Conservation (phyloP, 2,329 filamentous ascomycete species). For the Beauveria caledonica region DNA sequence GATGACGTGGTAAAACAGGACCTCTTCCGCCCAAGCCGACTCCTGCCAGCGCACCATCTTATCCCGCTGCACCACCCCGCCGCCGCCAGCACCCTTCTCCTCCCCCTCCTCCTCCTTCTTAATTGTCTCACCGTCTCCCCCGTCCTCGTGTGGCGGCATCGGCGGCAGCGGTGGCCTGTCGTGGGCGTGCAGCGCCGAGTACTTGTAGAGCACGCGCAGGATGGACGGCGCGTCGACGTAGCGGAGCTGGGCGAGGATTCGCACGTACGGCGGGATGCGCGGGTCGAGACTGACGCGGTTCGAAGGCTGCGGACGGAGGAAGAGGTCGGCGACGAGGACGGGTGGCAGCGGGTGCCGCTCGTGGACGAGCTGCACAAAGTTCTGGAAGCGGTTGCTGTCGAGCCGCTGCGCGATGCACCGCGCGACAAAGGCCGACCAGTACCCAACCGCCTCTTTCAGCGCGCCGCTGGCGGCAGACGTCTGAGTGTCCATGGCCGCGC, state of each 20-base stretch:
- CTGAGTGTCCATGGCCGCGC: not conserved
- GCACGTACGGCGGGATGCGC: slow-evolving; percentile 50
- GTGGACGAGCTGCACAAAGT: slow-evolving; percentile 41
- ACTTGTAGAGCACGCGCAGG: slow-evolving; percentile 46
- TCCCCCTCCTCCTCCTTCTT: slow-evolving; percentile 15
- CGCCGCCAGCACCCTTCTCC: not conserved
- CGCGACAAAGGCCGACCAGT: slow-evolving; percentile 45
- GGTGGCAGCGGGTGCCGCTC: slow-evolving; percentile 44
- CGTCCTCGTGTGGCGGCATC: no score
- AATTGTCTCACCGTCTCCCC: slow-evolving; percentile 15
- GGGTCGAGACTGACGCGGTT: slow-evolving; percentile 48
- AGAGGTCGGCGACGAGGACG: slow-evolving; percentile 45
- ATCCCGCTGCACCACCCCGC: slow-evolving; percentile 12
- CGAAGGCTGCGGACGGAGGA: slow-evolving; percentile 44
- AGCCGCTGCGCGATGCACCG: slow-evolving; percentile 44
- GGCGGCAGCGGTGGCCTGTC: slow-evolving; percentile 8
- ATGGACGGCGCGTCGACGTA: slow-evolving; percentile 48
- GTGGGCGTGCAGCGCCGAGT: slow-evolving; percentile 42
- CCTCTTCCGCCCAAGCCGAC: slow-evolving; percentile 66
- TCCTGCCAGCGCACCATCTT: slow-evolving; percentile 39
- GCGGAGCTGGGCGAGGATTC: slow-evolving; percentile 42
- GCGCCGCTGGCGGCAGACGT: slow-evolving; percentile 13
- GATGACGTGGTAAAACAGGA: slow-evolving; percentile 86
- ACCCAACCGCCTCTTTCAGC: slow-evolving; percentile 23
- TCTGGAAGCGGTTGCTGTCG: slow-evolving; percentile 44